Evolutionary conservation across 2,329 filamentous ascomycete species (phyloP).

Genomic region (Beauveria pseudobassiana): DNA sequence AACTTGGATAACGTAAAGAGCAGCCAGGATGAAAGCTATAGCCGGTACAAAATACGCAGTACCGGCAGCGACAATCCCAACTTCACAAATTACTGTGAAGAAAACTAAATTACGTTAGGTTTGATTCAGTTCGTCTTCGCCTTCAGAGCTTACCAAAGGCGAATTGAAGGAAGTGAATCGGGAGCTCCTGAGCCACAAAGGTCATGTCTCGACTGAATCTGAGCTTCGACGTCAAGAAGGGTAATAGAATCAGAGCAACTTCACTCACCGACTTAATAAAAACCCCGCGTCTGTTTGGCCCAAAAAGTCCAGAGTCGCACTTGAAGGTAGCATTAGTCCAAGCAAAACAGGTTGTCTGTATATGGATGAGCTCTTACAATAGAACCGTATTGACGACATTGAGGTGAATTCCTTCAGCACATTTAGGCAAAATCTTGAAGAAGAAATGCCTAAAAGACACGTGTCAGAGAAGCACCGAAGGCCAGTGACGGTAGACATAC

Average conservation of each 20-base stretch:
- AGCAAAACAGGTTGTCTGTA: not conserved
- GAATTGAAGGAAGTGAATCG: not conserved
- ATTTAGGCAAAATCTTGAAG: not conserved
- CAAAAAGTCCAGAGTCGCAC: not conserved
- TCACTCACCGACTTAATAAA: not conserved
- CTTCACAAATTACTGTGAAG: no score
- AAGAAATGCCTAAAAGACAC: not conserved
- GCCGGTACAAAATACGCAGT: no score
- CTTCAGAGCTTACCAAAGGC: constrained; percentile 4
- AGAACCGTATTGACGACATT: not conserved
- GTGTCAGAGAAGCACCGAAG: not conserved
- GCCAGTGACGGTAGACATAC: not conserved
- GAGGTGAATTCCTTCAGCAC: not conserved
- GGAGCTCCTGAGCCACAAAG: not conserved
- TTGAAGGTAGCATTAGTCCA: not conserved
- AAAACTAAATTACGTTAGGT: constrained; percentile 20
- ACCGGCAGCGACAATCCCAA: no score
- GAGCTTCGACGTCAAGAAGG: not conserved
- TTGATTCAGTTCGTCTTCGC: constrained; percentile 23
- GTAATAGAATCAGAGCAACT: not conserved
- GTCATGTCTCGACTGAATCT: constrained; percentile 7
- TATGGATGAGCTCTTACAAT: not conserved
- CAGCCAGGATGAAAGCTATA: no score
- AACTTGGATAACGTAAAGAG: no score
- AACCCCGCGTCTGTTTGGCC: not conserved